Evolutionary conservation across 2,329 filamentous ascomycete species (phyloP).

Genomic region (Arthrobotrys sinensis): DNA sequence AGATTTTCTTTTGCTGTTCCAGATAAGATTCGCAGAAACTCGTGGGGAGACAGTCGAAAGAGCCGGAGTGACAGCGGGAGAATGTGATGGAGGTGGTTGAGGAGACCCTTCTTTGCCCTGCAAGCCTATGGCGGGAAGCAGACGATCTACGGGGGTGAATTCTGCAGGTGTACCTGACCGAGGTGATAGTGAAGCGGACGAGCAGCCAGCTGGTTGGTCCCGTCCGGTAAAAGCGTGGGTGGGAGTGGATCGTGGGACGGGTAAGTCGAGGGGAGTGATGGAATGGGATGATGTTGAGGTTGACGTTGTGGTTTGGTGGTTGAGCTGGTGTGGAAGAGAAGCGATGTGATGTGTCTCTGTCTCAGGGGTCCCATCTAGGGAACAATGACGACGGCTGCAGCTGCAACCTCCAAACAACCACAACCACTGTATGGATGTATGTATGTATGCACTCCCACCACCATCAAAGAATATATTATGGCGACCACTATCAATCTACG

Average conservation of each 20-base stretch:
- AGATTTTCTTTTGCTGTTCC: conserved; percentile 43
- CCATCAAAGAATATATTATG: neutral
- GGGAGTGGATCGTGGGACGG: conserved; percentile 22
- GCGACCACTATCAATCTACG: neutral
- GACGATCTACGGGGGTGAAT: conserved; percentile 47
- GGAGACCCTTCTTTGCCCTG: conserved; percentile 42
- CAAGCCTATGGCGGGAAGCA: conserved; percentile 25
- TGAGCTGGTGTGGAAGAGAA: conserved; percentile 50
- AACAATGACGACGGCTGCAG: conserved; percentile 51
- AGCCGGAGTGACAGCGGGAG: conserved; percentile 27
- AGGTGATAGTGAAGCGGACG: conserved; percentile 44
- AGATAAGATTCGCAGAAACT: conserved; percentile 39
- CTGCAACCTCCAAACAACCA: conserved; percentile 28
- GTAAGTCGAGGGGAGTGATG: conserved; percentile 17
- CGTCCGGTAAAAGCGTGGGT: conserved; percentile 21
- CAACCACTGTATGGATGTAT: neutral
- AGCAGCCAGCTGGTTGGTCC: conserved; percentile 59
- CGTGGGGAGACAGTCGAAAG: conserved; percentile 50
- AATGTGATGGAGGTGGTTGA: conserved; percentile 15
- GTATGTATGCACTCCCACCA: conserved; percentile 15
- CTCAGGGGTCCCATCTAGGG: conserved; percentile 55
- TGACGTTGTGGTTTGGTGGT: conserved; percentile 48
- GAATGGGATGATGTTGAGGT: conserved; percentile 56
- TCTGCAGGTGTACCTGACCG: conserved; percentile 57
- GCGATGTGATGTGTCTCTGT: conserved; percentile 57